Evolutionary conservation across 106 monocot genomes (phyloP), one percentile per base, ranked within the genome.

Genomic region (Dendrobium huoshanense): DNA sequence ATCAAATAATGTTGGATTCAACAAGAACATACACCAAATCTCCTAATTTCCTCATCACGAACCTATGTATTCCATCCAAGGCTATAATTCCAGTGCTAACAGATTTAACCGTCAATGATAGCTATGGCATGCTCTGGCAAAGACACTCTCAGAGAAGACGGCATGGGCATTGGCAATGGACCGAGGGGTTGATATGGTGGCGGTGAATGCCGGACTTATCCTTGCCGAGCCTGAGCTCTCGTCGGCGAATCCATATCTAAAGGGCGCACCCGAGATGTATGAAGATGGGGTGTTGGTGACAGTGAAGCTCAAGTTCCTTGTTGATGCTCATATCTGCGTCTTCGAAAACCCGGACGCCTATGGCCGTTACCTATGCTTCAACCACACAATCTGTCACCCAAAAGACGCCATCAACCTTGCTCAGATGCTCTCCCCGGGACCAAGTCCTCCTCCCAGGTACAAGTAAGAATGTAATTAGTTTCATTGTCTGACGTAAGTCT

Each of bases 131-230:
- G 96, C 87, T 6, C 48, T 96, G 80, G 90, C 94, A 20, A 96
- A 96, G 88, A 94, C 90, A 2, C 56, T 92, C 6, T 77, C 96
- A 0, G 96, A 96, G 87, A 91, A 87, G 86, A 90, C 96, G 31
- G 94, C 96, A 16, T 96, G 96, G 96, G 94, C 94, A 4, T 78
- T 96, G 75, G 96, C 96, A 0, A 96, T 96, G 93, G 96, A 96
- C 85, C 77, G 96, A 42, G 89, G 87, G 4, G 78, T 96, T 41
- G 86, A 88, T 84, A 96, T 96, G 93, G 92, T 96, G 19, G 70
- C 90, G 3, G 80, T 96, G 20, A 96, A 96, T 54, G 82, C 88
- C 2, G 96, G 96, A 0, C 85, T 94, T 0, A 31, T 95, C 5
- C 49, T 95, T 0, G 73, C 81, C 2, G 86, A 88, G 31, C 80